Evolutionary conservation across 2,329 filamentous ascomycete species (phyloP), one percentile per base, ranked within the genome.

Genomic region (Aspergillus sp.): DNA sequence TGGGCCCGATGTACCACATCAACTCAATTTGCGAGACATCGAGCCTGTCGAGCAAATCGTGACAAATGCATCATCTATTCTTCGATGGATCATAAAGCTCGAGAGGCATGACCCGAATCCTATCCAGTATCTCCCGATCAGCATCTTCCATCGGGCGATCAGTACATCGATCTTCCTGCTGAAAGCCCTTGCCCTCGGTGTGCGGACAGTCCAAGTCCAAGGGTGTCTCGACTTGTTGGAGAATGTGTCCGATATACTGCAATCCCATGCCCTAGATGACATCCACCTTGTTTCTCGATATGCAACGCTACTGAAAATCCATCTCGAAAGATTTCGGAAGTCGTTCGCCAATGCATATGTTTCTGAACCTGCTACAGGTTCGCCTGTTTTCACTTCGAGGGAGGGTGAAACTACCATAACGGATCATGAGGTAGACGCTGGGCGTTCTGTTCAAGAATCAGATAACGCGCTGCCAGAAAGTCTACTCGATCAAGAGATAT

Each of bases 131-230:
- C 74, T 72, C 0, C 78, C 78, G 0, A 73, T 78, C 5, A 65
- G 78, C 4, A 72, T 79, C 14, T 77, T 78, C 45, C 62, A 79
- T 3, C 73, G 77, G n/a, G 75, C 79, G 22, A 78, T 76, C 1
- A 76, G 75, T 1, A 74, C 74, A 0, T 79, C 78, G 0, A 76
- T 81, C 11, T 79, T 79, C 46, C 68, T 80, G 1, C 71, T 80
- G 47, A 68, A 69, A 52, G 74, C 73, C 1, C 53, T 78, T 7
- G 76, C 73, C 26, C 50, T 77, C 17, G 75, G 75, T 2, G 68
- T 72, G 3, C 65, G 72, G 3, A 73, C 74, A 40, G 65, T 71
- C 8, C 74, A 76, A 47, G 56, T 78, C 9, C 69, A 72, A 38
- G 67, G 66, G 5, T 72, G 70, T 2, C 64, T 78, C 4, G 67